A percentile compares a stretch with the other conserved stretches of the same genome.
Conservation (phyloP, 768 basidiomycete genomes). For the Pisolithus tinctorius region DNA sequence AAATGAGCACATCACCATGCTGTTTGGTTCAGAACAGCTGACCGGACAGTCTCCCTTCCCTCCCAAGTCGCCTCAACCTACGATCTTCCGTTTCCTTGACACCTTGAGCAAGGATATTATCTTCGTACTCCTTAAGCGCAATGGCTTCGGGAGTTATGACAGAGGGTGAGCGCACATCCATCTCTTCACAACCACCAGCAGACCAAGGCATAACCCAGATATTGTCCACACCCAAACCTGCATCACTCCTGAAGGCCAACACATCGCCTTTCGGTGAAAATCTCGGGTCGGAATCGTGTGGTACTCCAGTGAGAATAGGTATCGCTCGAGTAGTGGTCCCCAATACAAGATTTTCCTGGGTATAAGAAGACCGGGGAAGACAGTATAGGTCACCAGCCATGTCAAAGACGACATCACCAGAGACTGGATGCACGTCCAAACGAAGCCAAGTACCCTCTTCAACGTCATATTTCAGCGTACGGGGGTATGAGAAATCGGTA, state of each 20-base stretch:
- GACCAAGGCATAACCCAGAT: conserved; percentile 66
- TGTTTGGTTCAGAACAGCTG: conserved; percentile 13
- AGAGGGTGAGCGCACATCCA: conserved; percentile 41
- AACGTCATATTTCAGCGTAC: conserved; percentile 61
- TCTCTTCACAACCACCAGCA: conserved; percentile 46
- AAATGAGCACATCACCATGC: not conserved
- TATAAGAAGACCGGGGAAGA: conserved; percentile 41
- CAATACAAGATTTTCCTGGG: conserved; percentile 18
- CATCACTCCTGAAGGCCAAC: conserved; percentile 68
- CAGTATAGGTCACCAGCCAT: conserved; percentile 74
- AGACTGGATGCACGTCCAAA: conserved; percentile 63
- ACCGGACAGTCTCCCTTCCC: conserved; percentile 52
- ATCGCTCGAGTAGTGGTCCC: conserved; percentile 37
- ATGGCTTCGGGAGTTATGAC: conserved; percentile 32
- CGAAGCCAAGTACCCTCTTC: conserved; percentile 72
- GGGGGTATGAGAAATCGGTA: conserved; percentile 64
- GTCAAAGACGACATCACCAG: conserved; percentile 69
- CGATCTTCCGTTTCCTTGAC: conserved; percentile 44
- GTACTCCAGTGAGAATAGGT: conserved; percentile 57
- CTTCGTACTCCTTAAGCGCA: conserved; percentile 34
- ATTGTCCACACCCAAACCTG: conserved; percentile 66
- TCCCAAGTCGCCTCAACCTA: conserved; percentile 40
- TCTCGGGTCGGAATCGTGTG: conserved; percentile 65
- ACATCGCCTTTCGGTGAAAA: conserved; percentile 63
- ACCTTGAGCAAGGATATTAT: conserved; percentile 41